Evolutionary conservation across 805 yeast species (phyloP), one percentile per base, ranked within the genome.

Genomic region (Kluyveromyces nonfermentans): DNA sequence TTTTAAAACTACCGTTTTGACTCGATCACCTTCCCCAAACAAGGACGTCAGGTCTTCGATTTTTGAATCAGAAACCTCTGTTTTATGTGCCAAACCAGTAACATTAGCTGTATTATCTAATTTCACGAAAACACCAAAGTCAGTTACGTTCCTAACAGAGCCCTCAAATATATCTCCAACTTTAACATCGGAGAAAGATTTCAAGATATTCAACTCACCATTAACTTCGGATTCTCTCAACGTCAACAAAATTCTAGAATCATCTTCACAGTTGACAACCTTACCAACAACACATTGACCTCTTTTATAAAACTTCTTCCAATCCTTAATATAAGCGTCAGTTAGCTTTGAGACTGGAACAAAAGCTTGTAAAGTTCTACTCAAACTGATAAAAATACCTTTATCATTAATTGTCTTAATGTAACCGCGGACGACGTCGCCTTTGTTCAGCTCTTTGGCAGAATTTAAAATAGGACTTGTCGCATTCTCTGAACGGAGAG

Each of bases 1-100:
- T 25, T 70, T 74, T 52, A 89, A 69, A 33, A 90, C 72, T 66
- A 82, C 83, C 31, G 86, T 95, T 66, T 86, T 86, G 36, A 90
- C 97, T 49, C 82, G 73, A 59, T 90, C 97, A 51, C 97, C 97
- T 55, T 78, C 85, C 43, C 84, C 82, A 63, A 90, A 90, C 45
- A 90, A 71, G 12, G 78, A 69, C 36, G 70, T 59, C 21, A 84
- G 63, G 54, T 87, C 78, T 33, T 73, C 74, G 30, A 73, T 64
- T 8, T 65, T 60, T 44, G 78, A 80, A 51, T 85, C 93, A 28
- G 96, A 80, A 45, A 90, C 81, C 63, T 90, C 83, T 33, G 89
- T 73, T 46, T 75, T 80, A 59, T 90, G 97, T 53, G 96, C 88
- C 51, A 90, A 74, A 45, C 97, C 98, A 55, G 84, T 77, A 46